These are phyloP conservation scores for Neonectria sp. DNA, from an alignment of 2,329 filamentous ascomycete genomes.

Conservation along the genomic window DNA sequence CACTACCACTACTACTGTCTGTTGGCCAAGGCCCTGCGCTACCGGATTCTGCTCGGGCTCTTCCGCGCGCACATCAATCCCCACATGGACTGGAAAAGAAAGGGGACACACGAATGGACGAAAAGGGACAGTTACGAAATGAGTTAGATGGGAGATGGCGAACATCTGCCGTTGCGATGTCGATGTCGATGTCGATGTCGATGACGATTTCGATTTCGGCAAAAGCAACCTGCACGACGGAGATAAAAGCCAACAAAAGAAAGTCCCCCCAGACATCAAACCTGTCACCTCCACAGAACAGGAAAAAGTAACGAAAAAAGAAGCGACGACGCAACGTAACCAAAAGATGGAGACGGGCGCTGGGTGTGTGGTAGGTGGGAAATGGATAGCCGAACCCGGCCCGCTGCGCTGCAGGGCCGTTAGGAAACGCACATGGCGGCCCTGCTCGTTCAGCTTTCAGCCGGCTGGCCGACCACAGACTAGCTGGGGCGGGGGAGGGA, in stretches of 20 bases:
- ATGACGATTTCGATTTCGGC: not conserved
- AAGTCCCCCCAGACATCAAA: not conserved
- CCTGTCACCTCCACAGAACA: constrained; percentile 8
- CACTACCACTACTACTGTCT: not conserved
- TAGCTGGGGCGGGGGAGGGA: constrained; percentile 7
- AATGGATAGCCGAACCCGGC: constrained; percentile 33
- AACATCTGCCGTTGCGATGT: not conserved
- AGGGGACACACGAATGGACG: constrained; percentile 1
- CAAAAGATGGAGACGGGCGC: constrained; percentile 8
- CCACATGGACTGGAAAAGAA: not conserved
- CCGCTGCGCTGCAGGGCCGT: constrained; percentile 48
- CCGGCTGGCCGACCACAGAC: not conserved
- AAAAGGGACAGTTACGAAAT: not conserved
- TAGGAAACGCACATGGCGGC: constrained; percentile 37
- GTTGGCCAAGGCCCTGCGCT: not conserved
- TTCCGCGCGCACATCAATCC: not conserved
- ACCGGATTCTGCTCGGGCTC: not conserved
- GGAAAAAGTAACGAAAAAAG: not conserved
- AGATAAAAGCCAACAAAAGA: not conserved
- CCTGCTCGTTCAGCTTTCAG: constrained; percentile 12
- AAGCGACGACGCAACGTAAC: not conserved
- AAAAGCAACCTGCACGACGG: constrained; percentile 3
- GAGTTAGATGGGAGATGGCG: not conserved
- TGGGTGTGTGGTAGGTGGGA: not conserved
- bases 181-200: not conserved